Evolutionary conservation across 495 filamentous ascomycete species (phyloP), one percentile per base, ranked within the genome.

Genomic region (Amniculicola lignicola): DNA sequence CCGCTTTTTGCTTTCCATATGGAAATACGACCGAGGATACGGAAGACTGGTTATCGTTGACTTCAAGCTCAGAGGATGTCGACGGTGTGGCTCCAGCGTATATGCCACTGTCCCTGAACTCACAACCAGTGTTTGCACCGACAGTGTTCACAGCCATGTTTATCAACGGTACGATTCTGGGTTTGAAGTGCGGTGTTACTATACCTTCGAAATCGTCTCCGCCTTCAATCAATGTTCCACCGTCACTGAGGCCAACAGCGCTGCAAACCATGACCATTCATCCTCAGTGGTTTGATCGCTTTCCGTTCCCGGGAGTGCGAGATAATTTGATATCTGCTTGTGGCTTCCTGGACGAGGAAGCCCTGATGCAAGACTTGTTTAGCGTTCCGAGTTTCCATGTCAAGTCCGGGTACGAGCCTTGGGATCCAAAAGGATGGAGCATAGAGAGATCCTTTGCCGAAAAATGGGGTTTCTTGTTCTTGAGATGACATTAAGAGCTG

Each of bases 381-480:
- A 42, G 21, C 1, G 52, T 45, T 15, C 47, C 55, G 14, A 63
- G 59, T 36, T 63, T 63, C 18, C 15, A 24, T 1, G 43, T 63
- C 18, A 47, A 14, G 5, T 35, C 54, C 12, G 59, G 59, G 6
- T 36, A 27, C 16, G 50, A 42, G 15, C 23, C 56, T n/a, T 64
- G 61, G 61, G 61, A 64, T 47, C 56, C 61, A 2, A 23, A 21
- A 4, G 49, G 45, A 6, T 64, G 61, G 61, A 51, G 36, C 16
- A 45, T 60, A 7, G 39, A 36, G 36, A 59, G 55, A 25, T 14
- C 36, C 6, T 64, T 59, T 24, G 55, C 49, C 1, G 51, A 54
- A 7, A 64, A 64, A 33, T 64, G 61, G 61, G 61, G 55, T 9
- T 64, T 55, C 43, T 37, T 64, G 3, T 41, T 64, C 25, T 48